phyloP scores from a whole-genome alignment of 2,329 filamentous ascomycete genomes.

The Hymenoscyphus albidus region DNA sequence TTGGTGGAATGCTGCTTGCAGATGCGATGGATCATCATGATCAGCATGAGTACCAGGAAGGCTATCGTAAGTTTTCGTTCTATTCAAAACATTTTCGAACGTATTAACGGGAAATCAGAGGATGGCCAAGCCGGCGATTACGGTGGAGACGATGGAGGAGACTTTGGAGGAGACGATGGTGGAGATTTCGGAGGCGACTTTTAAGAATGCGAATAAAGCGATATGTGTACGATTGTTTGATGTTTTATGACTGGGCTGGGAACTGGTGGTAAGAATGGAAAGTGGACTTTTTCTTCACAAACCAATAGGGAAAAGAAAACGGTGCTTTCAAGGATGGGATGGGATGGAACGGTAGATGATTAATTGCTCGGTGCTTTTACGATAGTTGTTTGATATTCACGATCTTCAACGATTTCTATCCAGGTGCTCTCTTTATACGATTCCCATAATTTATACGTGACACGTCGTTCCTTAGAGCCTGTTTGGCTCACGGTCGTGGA shows the following conservation, averaged over 20 bases:
- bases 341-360: neutral
- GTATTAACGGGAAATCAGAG: conserved; percentile 18
- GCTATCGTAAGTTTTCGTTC: conserved; percentile 36
- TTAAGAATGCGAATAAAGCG: conserved; percentile 10
- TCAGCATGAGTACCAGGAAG: conserved; percentile 54
- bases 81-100: neutral
- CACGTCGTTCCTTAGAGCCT: no score
- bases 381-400: neutral
- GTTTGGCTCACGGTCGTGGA: no score
- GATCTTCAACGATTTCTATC: neutral
- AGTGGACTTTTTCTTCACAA: neutral
- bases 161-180: conserved; percentile 29
- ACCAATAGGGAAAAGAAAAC: neutral
- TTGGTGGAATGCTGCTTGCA: conserved; percentile 72
- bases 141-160: conserved; percentile 25
- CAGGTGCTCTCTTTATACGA: no score
- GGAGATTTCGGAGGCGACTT: conserved; percentile 27
- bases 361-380: neutral
- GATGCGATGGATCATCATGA: conserved; percentile 62
- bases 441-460: no score
- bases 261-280: neutral
- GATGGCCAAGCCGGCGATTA: conserved; percentile 16
- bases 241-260: neutral
- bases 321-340: neutral
- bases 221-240: neutral